phyloP scores from a whole-genome alignment of 1,284 basidiomycete genomes.

The Testicularia cyperi region DNA sequence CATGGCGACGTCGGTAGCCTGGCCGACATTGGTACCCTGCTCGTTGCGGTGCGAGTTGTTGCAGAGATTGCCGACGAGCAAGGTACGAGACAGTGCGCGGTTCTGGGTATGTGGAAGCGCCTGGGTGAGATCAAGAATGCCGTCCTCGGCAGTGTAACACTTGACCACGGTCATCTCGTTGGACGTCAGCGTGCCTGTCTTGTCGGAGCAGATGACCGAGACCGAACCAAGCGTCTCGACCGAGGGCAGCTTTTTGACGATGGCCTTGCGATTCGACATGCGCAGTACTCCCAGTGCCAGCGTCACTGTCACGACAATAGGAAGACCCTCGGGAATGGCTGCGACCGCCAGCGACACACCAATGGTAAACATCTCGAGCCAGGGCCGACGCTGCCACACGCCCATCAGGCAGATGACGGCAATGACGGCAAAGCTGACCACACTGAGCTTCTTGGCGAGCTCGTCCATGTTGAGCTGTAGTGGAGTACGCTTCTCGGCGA shows the following conservation, averaged over 20 bases:
- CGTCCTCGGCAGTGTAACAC: constrained; percentile 81
- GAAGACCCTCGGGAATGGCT: constrained; percentile 93
- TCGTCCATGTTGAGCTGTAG: constrained; percentile 95
- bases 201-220: constrained; percentile 94
- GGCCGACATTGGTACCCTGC: constrained; percentile 76
- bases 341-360: constrained; percentile 96
- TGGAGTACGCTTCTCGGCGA: constrained; percentile 89
- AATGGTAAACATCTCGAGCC: constrained; percentile 98
- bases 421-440: constrained; percentile 87
- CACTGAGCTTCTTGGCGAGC: constrained; percentile 84
- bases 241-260: constrained; percentile 93
- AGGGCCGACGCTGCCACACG: constrained; percentile 78
- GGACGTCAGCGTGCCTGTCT: constrained; percentile 93
- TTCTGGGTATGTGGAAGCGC: constrained; percentile 49
- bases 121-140: constrained; percentile 66
- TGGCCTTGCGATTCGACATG: constrained; percentile 91
- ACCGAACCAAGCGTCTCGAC: constrained; percentile 92
- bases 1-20: constrained; percentile 90
- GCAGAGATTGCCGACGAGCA: constrained; percentile 65
- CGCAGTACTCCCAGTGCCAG: constrained; percentile 88
- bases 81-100: constrained; percentile 71
- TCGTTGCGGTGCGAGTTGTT: constrained; percentile 69
- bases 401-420: constrained; percentile 90
- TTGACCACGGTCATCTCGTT: constrained; percentile 94
- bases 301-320: constrained; percentile 95